Conservation (phyloP, 108 stramenopile genomes). For the Pseudonitzschia multiseries region DNA sequence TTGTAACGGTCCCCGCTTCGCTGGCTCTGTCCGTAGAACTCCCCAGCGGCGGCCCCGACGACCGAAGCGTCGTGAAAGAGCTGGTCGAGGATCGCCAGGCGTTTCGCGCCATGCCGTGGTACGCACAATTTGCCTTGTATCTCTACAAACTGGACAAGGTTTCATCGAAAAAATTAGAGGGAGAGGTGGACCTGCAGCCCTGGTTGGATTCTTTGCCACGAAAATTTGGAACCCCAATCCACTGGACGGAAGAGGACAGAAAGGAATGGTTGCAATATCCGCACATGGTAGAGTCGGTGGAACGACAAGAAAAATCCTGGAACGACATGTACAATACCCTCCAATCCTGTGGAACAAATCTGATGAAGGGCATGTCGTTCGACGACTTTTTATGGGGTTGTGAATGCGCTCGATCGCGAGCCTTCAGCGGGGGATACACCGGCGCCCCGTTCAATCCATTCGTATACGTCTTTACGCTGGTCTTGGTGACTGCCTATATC, state of each 20-base stretch:
- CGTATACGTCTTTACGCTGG: slow-evolving; percentile 66
- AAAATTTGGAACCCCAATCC: slow-evolving; percentile 77
- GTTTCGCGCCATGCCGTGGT: slow-evolving; percentile 49
- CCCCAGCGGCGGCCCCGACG: slow-evolving; percentile 51
- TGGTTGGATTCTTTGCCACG: slow-evolving; percentile 81
- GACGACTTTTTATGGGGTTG: slow-evolving; percentile 83
- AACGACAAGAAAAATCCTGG: slow-evolving; percentile 66
- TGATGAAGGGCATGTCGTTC: slow-evolving; percentile 41
- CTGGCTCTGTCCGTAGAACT: slow-evolving; percentile 67
- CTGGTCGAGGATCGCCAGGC: slow-evolving; percentile 23
- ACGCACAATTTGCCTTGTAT: slow-evolving; percentile 48
- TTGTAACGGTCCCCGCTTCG: slow-evolving; percentile 66
- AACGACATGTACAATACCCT: slow-evolving; percentile 42
- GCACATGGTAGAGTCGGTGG: slow-evolving; percentile 60
- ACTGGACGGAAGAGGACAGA: slow-evolving; percentile 51
- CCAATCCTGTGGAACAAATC: neutral
- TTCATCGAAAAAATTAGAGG: slow-evolving; percentile 19
- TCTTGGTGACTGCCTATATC: slow-evolving; percentile 68
- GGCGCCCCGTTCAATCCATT: slow-evolving; percentile 78
- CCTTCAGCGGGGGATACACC: slow-evolving; percentile 77
- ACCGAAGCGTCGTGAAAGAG: slow-evolving; percentile 22
- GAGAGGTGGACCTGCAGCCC: slow-evolving; percentile 42
- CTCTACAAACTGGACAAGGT: slow-evolving; percentile 46
- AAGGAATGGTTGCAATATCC: slow-evolving; percentile 64
- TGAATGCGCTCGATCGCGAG: slow-evolving; percentile 80